Conservation (phyloP, 2,329 filamentous ascomycete species). For the Aureobasidium leucospermi region DNA sequence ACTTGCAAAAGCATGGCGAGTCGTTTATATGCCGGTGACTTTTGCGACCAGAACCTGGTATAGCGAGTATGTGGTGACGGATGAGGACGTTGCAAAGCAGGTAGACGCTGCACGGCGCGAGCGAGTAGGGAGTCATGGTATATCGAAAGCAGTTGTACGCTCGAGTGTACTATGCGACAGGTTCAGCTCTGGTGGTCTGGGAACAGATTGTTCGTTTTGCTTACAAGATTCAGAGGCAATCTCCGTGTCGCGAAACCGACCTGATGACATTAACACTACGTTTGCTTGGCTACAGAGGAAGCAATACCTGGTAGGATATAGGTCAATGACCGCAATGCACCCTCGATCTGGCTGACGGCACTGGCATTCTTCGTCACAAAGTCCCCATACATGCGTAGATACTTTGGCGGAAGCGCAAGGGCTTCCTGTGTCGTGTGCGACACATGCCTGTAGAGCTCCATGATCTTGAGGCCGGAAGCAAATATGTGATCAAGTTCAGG, state of each 20-base stretch:
- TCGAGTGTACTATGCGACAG: conserved; percentile 58
- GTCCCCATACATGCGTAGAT: conserved; percentile 60
- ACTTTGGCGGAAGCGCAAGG: conserved; percentile 24
- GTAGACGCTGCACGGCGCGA: conserved; percentile 52
- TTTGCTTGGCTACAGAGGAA: neutral
- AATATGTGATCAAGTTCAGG: neutral
- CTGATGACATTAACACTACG: conserved; percentile 33
- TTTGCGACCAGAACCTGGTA: conserved; percentile 55
- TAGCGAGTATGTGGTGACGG: conserved; percentile 56
- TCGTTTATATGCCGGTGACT: conserved; percentile 65
- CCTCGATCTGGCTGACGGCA: conserved; percentile 92
- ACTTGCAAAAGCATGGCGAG: conserved; percentile 79
- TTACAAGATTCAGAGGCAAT: conserved; percentile 81
- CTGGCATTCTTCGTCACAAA: conserved; percentile 94
- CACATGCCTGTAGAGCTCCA: conserved; percentile 16
- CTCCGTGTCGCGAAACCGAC: conserved; percentile 84
- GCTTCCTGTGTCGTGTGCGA: conserved; percentile 15
- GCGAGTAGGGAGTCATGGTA: conserved; percentile 87
- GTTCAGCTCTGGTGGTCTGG: conserved; percentile 19
- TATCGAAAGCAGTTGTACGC: conserved; percentile 80
- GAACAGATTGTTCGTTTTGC: neutral
- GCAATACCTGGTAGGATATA: conserved; percentile 81
- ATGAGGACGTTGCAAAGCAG: conserved; percentile 37
- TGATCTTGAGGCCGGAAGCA: neutral
- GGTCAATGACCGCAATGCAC: conserved; percentile 80